phyloP scores from a whole-genome alignment of 2,329 filamentous ascomycete genomes.

The Aspergillus aculeatinus region DNA sequence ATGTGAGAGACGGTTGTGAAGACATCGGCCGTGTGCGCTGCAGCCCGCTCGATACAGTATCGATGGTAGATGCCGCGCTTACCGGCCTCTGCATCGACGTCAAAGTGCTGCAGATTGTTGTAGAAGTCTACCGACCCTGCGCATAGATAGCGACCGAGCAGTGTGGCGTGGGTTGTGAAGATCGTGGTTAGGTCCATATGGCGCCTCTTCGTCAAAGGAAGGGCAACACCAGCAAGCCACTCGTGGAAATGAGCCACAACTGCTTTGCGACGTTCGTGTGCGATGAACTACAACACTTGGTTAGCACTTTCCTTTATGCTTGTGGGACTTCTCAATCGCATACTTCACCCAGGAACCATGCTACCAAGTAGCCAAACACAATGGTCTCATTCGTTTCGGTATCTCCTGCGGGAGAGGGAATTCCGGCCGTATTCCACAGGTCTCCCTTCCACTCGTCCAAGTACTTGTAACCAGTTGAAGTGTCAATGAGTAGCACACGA shows the following conservation, averaged over 20 bases:
- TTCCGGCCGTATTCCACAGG: conserved; percentile 87
- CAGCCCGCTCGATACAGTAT: conserved; percentile 95
- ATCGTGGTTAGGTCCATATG: conserved; percentile 97
- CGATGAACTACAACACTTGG: conserved; percentile 69
- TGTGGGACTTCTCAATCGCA: conserved; percentile 25
- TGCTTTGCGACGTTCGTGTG: conserved; percentile 84
- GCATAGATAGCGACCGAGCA: conserved; percentile 93
- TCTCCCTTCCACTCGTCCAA: conserved; percentile 97
- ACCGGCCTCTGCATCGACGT: conserved; percentile 92
- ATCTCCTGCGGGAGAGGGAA: conserved; percentile 88
- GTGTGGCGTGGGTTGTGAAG: conserved; percentile 95
- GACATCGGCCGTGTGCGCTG: conserved; percentile 88
- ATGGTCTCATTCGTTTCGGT: conserved; percentile 97
- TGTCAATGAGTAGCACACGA: conserved; percentile 90
- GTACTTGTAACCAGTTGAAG: conserved; percentile 85
- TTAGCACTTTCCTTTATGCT: conserved; percentile 5
- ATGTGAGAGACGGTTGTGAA: conserved; percentile 99
- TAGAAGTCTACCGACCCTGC: conserved; percentile 98
- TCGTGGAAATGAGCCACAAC: conserved; percentile 99
- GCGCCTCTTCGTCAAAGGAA: conserved; percentile 88
- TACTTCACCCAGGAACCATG: conserved; percentile 98
- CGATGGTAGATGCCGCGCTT: conserved; percentile 98
- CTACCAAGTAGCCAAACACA: conserved; percentile 94
- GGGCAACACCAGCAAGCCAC: conserved; percentile 91
- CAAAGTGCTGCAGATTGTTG: conserved; percentile 96